Percentiles rank a stretch among this genome's conserved stretches.
phyloP scores from a whole-genome alignment of 2,329 filamentous ascomycete species.

The Cyclaneusma minus region DNA sequence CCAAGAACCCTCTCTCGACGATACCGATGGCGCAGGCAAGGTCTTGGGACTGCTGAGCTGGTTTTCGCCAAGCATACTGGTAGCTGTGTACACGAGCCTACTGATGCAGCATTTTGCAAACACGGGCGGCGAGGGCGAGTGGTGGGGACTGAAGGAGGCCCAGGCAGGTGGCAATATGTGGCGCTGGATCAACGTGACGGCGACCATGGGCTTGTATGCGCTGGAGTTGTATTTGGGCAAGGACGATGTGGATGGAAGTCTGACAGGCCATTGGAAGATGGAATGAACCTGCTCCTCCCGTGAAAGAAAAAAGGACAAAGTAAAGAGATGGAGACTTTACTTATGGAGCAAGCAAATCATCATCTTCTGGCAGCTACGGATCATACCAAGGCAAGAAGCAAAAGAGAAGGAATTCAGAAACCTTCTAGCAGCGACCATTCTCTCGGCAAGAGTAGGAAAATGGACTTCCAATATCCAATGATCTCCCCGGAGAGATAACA shows the following conservation, averaged over 20 bases:
- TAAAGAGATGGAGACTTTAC: no score
- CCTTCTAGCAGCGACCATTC: no score
- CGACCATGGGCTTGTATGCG: slow-evolving; percentile 80
- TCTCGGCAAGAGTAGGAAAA: no score
- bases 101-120: slow-evolving; percentile 90
- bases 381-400: no score
- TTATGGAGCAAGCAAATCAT: no score
- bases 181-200: slow-evolving; percentile 85
- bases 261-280: slow-evolving; percentile 81
- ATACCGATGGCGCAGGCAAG: slow-evolving; percentile 67
- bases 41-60: slow-evolving; percentile 75
- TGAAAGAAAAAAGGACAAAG: no score
- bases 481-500: no score
- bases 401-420: no score
- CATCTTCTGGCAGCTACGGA: no score
- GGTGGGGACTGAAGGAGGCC: slow-evolving; percentile 77
- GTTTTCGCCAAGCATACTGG: slow-evolving; percentile 88
- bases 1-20: slow-evolving; percentile 73
- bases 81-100: slow-evolving; percentile 91
- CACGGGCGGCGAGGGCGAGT: slow-evolving; percentile 46
- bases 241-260: slow-evolving; percentile 57
- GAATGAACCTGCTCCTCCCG: slow-evolving; percentile 54
- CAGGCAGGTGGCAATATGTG: slow-evolving; percentile 74
- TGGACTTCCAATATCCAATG: no score
- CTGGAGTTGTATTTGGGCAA: slow-evolving; percentile 79